Evolutionary conservation across 1,284 basidiomycete genomes (phyloP), one percentile per base, ranked within the genome.

Genomic region (Cutaneotrichosporon sp.): DNA sequence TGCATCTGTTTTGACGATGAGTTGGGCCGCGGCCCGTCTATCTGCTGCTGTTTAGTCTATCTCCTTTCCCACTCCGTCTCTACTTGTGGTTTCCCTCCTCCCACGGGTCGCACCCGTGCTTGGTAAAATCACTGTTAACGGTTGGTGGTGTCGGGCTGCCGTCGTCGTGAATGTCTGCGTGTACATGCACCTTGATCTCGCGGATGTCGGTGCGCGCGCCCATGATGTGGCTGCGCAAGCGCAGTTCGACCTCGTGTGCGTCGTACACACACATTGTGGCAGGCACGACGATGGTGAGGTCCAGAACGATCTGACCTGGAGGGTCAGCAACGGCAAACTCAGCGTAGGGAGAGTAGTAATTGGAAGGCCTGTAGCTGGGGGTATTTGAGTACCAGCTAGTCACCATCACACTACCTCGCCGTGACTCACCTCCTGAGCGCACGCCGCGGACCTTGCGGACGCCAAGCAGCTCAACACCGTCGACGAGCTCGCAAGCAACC

Each of bases 141-240:
- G 57, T 63, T 10, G 55, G 30, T 7, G 38, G n/a, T 10, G 50
- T 49, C 11, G 40, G n/a, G 14, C 18, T 22, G 14, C 51, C 57
- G 26, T 40, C 57, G 10, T 38, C 51, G 22, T 36, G 65, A 32
- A 70, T 74, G 36, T 71, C 67, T 5, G 73, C 76, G 61, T 81
- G 80, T 0, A 93, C 91, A 73, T 85, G 88, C 31, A 95, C 85
- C 70, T 87, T 81, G 42, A 94, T 90, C 74, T 93, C 91, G 22
- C 86, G 81, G n/a, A 92, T 84, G 73, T 92, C 91, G 76, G 83
- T 87, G 76, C 86, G 82, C 40, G 83, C 86, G 5, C 80, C 76
- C 79, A 86, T 87, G 67, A 95, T 81, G 42, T 84, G 83, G 59
- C 82, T 81, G 38, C 84, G 75, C 38, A 95, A 91, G 70, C 83